Conservation (phyloP, 306 rosid genomes). For the cucumber (Cucumis sativus) region Cucumber_9930_V3 NC_026661.2:4733001-4733500, state of each 20-base stretch:
- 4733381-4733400: neutral
- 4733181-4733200: neutral
- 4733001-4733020: no score
- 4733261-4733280: neutral
- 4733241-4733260: neutral
- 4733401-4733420: no score
- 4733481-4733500: no score
- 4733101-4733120: neutral
- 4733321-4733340: neutral
- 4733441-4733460: no score
- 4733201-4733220: neutral
- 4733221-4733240: neutral
- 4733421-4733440: no score
- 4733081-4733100: constrained; percentile 7
- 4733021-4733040: neutral
- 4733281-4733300: neutral
- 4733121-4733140: constrained; percentile 13
- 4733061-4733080: constrained; percentile 16
- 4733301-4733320: neutral
- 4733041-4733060: neutral
- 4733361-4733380: neutral
- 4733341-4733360: neutral
- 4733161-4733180: neutral
- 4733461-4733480: no score
- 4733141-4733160: constrained; percentile 21